Conservation (phyloP, 192 early-diverging fungal genomes). For the Coemansia javaensis region DNA sequence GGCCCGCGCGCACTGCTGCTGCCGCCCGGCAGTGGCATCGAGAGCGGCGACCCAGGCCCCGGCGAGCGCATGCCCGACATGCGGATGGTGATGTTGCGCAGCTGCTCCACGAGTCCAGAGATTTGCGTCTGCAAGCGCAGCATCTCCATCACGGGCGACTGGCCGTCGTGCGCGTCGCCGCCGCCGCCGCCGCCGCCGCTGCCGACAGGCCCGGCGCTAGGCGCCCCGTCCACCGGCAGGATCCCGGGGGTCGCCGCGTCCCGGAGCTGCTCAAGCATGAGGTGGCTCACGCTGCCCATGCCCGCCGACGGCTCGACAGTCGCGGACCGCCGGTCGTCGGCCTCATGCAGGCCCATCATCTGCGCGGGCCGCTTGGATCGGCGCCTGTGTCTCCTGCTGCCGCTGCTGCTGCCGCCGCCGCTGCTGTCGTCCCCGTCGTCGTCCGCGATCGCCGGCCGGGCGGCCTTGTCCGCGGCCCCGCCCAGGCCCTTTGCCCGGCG, state of each 20-base stretch:
- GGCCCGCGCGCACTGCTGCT: no score
- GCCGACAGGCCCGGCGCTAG: background rate
- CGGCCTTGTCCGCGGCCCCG: no score
- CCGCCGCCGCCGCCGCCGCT: background rate
- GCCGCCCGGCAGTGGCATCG: no score
- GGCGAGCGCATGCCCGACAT: constrained; percentile 30
- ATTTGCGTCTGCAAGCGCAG: constrained; percentile 48
- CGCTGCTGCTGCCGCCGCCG: background rate
- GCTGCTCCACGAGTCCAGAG: constrained; percentile 35
- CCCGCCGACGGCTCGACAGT: background rate
- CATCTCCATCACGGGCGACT: constrained; percentile 44
- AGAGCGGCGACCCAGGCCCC: no score
- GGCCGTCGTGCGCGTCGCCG: background rate
- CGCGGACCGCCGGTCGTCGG: background rate
- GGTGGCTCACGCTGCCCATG: constrained; percentile 25
- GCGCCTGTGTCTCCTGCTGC: background rate
- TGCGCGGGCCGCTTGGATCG: constrained; percentile 26
- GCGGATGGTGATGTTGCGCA: constrained; percentile 39
- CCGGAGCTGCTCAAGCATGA: constrained; percentile 22
- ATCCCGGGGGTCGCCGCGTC: constrained; percentile 8
- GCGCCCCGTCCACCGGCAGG: background rate
- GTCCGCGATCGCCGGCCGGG: no score
- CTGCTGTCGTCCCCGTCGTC: background rate
- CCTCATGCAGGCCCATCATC: constrained; percentile 7
- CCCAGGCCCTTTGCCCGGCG: background rate